These are phyloP conservation scores for Colletotrichum brevisporum DNA, from an alignment of 2,329 filamentous ascomycete genomes.

Conservation along the genomic window DNA sequence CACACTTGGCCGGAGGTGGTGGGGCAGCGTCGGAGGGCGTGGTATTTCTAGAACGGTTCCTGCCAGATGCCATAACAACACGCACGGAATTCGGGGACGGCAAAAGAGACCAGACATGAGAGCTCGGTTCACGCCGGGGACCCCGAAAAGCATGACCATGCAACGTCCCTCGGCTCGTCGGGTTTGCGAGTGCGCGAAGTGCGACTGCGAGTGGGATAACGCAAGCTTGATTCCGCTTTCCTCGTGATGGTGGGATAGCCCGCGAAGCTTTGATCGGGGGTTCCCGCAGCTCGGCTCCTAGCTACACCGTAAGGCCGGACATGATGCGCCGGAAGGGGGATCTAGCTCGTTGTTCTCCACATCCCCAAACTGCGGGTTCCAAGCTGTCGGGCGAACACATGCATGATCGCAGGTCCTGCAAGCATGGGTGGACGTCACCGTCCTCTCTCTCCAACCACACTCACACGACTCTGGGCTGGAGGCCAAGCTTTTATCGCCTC, in stretches of 20 bases:
- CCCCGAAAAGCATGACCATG: neutral
- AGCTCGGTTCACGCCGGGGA: neutral
- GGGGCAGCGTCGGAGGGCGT: neutral
- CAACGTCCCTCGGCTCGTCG: neutral
- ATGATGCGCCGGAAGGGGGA: neutral
- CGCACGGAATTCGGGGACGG: neutral
- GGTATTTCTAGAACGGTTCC: slow-evolving; percentile 31
- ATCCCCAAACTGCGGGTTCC: slow-evolving; percentile 5
- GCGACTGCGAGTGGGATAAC: neutral
- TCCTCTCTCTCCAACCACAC: neutral
- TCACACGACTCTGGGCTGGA: neutral
- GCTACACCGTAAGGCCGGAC: neutral
- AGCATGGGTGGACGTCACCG: slow-evolving; percentile 7
- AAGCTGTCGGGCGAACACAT: slow-evolving; percentile 22
- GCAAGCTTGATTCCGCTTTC: neutral
- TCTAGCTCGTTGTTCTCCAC: neutral
- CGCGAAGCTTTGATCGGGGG: slow-evolving; percentile 23
- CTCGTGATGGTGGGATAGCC: neutral
- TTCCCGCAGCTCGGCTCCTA: slow-evolving; percentile 1
- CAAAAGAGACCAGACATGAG: neutral
- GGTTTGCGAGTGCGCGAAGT: neutral
- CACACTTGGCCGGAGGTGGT: neutral
- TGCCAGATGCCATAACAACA: neutral
- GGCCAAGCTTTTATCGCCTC: slow-evolving; percentile 1
- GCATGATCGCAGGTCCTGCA: neutral